Evolutionary conservation across 148 eudicot genomes (phyloP), one percentile per base, ranked within the genome.

Genomic region (Simmondsia chinensis): DNA sequence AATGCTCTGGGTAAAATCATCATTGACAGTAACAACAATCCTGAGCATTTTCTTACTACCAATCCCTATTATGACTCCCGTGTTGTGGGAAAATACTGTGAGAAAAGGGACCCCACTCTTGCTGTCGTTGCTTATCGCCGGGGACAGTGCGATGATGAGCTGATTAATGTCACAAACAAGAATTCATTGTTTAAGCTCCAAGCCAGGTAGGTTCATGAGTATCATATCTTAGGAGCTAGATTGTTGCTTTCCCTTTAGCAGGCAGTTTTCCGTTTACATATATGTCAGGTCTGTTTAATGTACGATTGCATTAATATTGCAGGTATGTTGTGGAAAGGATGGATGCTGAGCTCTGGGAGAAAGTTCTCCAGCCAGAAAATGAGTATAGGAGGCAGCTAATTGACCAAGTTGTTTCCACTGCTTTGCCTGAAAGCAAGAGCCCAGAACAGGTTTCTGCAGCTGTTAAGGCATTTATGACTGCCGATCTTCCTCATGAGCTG

Each of bases 381-480:
- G 97, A 89, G 52, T 89, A 73, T 48, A 81, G 84, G 68, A 78
- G 97, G 67, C 80, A 80, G 66, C 78, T 89, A 41, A 89, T 89
- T 46, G 97, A 89, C 72, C 97, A 89, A 73, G 97, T 89, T 64
- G 95, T 89, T 19, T 89, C 97, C 42, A 89, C 97, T 69, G 95
- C 97, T 59, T 61, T 89, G 69, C 97, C 97, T n/a, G 97, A 89
- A 64, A 89, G 97, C 82, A 89, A 89, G 83, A 84, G 95, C 66
- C 97, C 97, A 0, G 97, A 89, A 62, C 97, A 89, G 72, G 97
- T 89, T 48, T 89, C 97, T 71, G 97, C 97, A 22, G 97, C 97
- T 69, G 97, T 89, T 49, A 89, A 89, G 63, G 97, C 97, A 50
- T 89, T 89, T 53, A 89, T 89, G 97, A 84, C 97, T 18, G 97